Evolutionary conservation across 805 yeast genomes (phyloP), one percentile per base, ranked within the genome.

Genomic region (Wickerhamiella siamensis): DNA sequence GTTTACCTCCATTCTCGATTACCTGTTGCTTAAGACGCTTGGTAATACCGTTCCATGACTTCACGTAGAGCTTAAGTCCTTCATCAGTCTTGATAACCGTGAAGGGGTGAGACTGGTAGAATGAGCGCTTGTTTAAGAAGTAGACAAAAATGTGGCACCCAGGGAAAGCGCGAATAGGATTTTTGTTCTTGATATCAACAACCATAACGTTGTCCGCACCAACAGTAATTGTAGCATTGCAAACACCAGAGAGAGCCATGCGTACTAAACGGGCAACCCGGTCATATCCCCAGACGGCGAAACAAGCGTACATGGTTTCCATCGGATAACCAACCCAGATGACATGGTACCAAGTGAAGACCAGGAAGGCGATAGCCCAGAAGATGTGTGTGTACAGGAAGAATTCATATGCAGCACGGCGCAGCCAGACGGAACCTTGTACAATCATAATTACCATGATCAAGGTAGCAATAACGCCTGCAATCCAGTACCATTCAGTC

Each of bases 51-150:
- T 64, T 66, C 53, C 74, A 72, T 17, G 42, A 43, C 42, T 40
- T 42, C 35, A 43, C 24, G 22, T 33, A 39, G 19, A 47, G 39
- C 27, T 29, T 38, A 8, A 45, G 22, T 18, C 29, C 35, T 10
- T 39, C 38, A 20, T 41, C 36, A 12, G 36, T 33, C 14, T 53
- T 27, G 14, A 44, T 33, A 9, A 60, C 40, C 1, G 87, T 77
- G 59, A 82, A 79, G 3, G 88, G 88, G 56, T 80, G 86, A 4
- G 79, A 72, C 55, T 79, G 83, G 76, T 78, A 77, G 56, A 77
- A 74, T 31, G 67, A 59, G 2, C 60, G 53, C 16, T 70, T 65
- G 35, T 71, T 61, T 43, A 77, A 47, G 59, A 54, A 47, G 42
- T 40, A 72, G 17, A 76, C 57, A 60, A 73, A 76, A 32, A 73